Base-by-base conservation (phyloP, 768 basidiomycete genomes). In the Tylopilus intermedius region DNA sequence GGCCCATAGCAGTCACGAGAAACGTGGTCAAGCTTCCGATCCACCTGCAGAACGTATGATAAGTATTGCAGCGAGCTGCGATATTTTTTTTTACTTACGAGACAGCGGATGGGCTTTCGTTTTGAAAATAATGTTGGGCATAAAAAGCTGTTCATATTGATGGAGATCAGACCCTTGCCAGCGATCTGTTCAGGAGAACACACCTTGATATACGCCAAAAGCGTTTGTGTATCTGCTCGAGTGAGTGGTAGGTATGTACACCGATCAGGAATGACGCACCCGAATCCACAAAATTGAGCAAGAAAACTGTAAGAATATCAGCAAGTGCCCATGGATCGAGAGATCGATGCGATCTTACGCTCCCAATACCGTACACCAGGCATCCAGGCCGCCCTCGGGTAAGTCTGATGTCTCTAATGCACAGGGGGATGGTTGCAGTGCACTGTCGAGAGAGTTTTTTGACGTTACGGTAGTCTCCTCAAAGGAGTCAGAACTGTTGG, bases 121-220 rank as follows among this genome's bases (percentile, higher is more conserved):
- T 52, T 22, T 58, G 52, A 38, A 66, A 55, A 8, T 63, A 61
- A 0, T 59, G 50, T 42, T 60, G 43, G 10, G 56, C 38, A 40
- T 65, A 67, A 14, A 59, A 67, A 8, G 61, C 63, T 67, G n/a
- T 11, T 47, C 14, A 8, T 14, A 13, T 38, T 27, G 0, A 2
- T 10, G 18, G 1, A 1, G 11, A 42, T 54, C 44, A 35, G 48
- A 6, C 7, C 6, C 26, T 42, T 11, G 13, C 38, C 24, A 32
- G 6, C 7, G 2, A 2, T 29, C 1, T 26, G 10, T 10, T 38
- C 13, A 24, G 9, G 35, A 10, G 14, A 45, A 18, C 29, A 1
- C 29, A 62, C 64, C 59, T 53, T 67, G 67, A 51, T 68, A 67
- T 26, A 68, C 67, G 15, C 66, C 66, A 32, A 66, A 67, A 5